These are phyloP conservation scores for Serendipita vermifera DNA, from an alignment of 768 basidiomycete species.

Conservation along the genomic window DNA sequence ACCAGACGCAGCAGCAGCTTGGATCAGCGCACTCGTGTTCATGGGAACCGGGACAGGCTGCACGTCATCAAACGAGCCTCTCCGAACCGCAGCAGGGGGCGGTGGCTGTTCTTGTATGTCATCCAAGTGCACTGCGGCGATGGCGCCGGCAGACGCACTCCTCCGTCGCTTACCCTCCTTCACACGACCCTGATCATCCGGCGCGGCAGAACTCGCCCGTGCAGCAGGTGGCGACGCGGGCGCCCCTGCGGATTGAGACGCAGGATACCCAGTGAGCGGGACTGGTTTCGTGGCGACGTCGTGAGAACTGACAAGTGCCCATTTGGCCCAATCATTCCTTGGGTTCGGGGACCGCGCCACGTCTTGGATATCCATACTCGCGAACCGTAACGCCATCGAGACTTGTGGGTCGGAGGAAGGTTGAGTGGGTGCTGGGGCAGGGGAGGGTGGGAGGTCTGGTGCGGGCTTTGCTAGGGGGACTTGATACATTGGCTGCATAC, in stretches of 20 bases:
- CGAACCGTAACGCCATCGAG: conserved; percentile 1
- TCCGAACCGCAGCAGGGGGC: too few relatives aligned
- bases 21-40: too few relatives aligned
- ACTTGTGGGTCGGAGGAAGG: too few relatives aligned
- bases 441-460: too few relatives aligned
- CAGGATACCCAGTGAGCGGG: neutral
- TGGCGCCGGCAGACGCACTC: neutral
- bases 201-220: too few relatives aligned
- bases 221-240: too few relatives aligned
- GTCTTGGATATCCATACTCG: neutral
- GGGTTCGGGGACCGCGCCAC: neutral
- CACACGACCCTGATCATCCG: neutral
- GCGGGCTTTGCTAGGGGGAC: neutral
- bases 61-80: too few relatives aligned
- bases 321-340: conserved; percentile 6
- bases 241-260: neutral
- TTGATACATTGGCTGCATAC: neutral
- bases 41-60: too few relatives aligned
- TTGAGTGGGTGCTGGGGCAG: too few relatives aligned
- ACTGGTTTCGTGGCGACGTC: neutral
- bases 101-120: too few relatives aligned
- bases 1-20: too few relatives aligned
- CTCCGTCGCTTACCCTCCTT: neutral
- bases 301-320: neutral
- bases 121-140: neutral